Conservation (phyloP, 371 early-diverging fungal species). For the Mucor velutinosus region DNA sequence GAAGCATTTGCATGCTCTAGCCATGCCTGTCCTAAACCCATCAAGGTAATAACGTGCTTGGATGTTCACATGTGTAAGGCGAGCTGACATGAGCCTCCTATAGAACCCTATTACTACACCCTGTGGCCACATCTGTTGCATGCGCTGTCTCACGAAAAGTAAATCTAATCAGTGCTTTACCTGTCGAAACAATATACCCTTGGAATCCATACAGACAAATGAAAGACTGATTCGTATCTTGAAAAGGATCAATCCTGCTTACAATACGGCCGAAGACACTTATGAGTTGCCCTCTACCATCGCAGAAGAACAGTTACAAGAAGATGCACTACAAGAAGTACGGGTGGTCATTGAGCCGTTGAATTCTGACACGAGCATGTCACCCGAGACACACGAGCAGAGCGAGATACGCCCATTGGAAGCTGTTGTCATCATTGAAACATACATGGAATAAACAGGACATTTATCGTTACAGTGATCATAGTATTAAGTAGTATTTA, state of each 20-base stretch:
- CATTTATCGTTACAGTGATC: background rate
- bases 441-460: background rate
- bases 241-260: conserved; percentile 27
- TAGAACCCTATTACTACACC: conserved; percentile 56
- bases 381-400: background rate
- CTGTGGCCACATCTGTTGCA: conserved; percentile 63
- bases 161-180: conserved; percentile 38
- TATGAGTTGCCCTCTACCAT: background rate
- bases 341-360: background rate
- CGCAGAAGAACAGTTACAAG: background rate
- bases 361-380: background rate
- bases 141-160: conserved; percentile 36
- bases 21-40: conserved; percentile 30
- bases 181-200: conserved; percentile 34
- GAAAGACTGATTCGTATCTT: conserved; percentile 34
- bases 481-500: background rate
- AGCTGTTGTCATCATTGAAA: background rate
- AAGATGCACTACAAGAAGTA: background rate
- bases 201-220: conserved; percentile 23
- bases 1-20: conserved; percentile 25
- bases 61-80: background rate
- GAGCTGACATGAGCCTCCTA: background rate
- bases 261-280: background rate
- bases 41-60: conserved; percentile 21
- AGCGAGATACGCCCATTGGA: background rate